Conservation (phyloP, 2,329 filamentous ascomycete species). For the Ascocoryne sarcoides region DNA sequence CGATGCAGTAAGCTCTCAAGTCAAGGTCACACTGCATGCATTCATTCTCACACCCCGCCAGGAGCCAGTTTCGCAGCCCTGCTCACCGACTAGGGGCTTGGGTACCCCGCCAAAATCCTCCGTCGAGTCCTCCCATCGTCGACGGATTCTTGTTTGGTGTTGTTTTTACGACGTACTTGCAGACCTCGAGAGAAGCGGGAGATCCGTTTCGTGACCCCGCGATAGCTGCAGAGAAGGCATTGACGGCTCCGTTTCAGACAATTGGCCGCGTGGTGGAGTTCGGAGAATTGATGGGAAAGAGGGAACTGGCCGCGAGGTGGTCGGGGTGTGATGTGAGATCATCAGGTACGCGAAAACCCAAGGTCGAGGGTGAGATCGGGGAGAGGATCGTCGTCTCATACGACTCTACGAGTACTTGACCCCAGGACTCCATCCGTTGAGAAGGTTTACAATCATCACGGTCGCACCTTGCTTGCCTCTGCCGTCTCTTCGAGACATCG, state of each 20-base stretch:
- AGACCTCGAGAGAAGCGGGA: not conserved
- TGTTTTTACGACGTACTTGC: not conserved
- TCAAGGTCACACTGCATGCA: not conserved
- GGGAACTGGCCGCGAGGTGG: too few species aligned
- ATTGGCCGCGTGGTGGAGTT: not conserved
- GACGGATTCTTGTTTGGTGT: not conserved
- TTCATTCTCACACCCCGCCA: not conserved
- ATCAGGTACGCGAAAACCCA: too few species aligned
- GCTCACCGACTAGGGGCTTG: not conserved
- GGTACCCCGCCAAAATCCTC: not conserved
- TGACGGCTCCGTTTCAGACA: not conserved
- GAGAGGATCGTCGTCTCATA: too few species aligned
- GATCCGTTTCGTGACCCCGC: not conserved
- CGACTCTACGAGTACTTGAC: too few species aligned
- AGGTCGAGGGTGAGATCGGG: too few species aligned
- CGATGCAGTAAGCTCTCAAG: not conserved
- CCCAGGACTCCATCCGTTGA: too few species aligned
- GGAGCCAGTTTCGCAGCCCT: not conserved
- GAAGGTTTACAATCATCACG: too few species aligned
- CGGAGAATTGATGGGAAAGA: too few species aligned
- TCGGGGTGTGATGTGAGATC: too few species aligned
- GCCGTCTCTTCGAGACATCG: too few species aligned
- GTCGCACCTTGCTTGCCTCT: too few species aligned
- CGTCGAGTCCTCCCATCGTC: not conserved
- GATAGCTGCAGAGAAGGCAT: not conserved